Evolutionary conservation across 805 yeast genomes (phyloP), one percentile per base, ranked within the genome.

Genomic region (Starmera caribaea): DNA sequence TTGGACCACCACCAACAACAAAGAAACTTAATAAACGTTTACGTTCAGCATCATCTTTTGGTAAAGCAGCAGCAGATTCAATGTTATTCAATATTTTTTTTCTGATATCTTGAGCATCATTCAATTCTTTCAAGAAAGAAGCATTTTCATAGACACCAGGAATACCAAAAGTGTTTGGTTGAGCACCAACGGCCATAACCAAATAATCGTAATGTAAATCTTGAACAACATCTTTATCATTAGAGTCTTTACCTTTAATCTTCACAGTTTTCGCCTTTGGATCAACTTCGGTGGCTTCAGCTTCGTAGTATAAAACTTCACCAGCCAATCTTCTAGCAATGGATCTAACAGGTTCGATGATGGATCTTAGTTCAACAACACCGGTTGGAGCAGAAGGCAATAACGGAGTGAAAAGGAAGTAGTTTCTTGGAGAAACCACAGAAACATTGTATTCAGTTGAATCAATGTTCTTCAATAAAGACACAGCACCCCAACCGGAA

Each of bases 371-470:
- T 55, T 86, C 96, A 43, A 87, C 78, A 38, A 96, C 84, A 47
- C 97, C 97, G 31, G 95, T 89, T 41, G 97, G 95, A 50, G 90
- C 84, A 21, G 95, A 84, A 36, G 97, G 97, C 53, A 89, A 71
- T 58, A 89, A 69, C n/a, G 97, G 97, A 42, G 97, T 89, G 73
- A 90, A 89, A 53, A 89, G 70, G 66, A 89, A 88, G 70, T 86
- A 90, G 71, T 89, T 90, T 68, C 97, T 78, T 46, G 97, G 97
- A 33, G 96, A 86, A 36, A 89, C 83, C 41, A 89, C 79, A 37
- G 87, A 78, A 38, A 89, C 96, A 58, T 90, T 86, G 66, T 87
- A 89, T 60, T 81, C 69, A 36, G 89, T 69, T 33, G 96, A 81
- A 60, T 89, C 96, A 59, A 89, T 68, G 57, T 79, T 75, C 66